Evolutionary conservation across 129 eudicot genomes (phyloP), one percentile per base, ranked within the genome.

Genomic region (Ambrosia artemisiifolia): DNA sequence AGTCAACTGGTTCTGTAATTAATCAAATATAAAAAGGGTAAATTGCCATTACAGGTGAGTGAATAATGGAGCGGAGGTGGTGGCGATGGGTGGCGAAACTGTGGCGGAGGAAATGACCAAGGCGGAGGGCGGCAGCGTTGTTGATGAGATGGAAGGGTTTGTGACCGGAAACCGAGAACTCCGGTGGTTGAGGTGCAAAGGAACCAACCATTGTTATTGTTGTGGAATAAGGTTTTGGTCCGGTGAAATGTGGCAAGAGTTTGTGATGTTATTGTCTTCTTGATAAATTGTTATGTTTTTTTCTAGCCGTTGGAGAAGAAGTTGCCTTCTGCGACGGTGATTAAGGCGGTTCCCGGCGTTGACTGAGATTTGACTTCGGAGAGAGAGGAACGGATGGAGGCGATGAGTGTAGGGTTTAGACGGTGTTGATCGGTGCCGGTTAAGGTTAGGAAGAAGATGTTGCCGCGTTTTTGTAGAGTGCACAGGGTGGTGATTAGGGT

Each of bases 91-190:
- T 13, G 76, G 32, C 54, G 77, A 87, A 68, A 66, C 88, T 84
- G 77, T 60, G 91, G 63, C 78, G 94, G 55, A 85, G 77, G 76
- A 70, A 75, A 77, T 64, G 77, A 32, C 73, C 81, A 67, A 87
- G 83, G 80, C 87, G 91, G 84, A 85, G 91, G 34, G 90, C 84
- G 62, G 86, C 92, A 66, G 88, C 85, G 83, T 80, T 75, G 71
- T 85, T 77, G 82, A 85, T 79, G 75, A 88, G 85, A 77, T 83
- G 87, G 65, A 79, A 49, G 20, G 86, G 81, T 6, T 75, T 79
- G 78, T 50, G 60, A n/a, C 68, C 76, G 63, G 79, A 62, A 7
- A 81, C 18, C 5, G 82, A 77, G 66, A 78, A 80, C 20, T 77
- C 81, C 34, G 71, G 74, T 7, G 81, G 78, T 42, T 73, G 82